A percentile compares a stretch with the other conserved stretches of the same genome.
Evolutionary conservation across 2,329 filamentous ascomycete species (phyloP).

Genomic region (Metarhizium robertsii): DNA sequence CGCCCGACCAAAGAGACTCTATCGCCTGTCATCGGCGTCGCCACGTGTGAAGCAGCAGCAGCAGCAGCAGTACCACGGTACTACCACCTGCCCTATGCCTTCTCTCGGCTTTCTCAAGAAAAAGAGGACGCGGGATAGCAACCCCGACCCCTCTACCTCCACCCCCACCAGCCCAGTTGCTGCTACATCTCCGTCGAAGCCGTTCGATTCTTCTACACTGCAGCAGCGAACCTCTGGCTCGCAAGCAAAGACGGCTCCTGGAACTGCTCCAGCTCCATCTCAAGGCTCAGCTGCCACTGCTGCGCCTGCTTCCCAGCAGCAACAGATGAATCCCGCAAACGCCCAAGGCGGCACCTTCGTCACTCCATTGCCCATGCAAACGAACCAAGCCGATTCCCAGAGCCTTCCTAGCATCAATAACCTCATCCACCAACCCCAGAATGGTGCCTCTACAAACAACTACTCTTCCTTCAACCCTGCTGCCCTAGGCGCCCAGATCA

Average conservation of each 20-base stretch:
- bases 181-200: conserved; percentile 40
- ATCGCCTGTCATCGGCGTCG: conserved; percentile 1
- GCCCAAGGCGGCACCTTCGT: conserved; percentile 16
- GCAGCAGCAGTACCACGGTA: background rate
- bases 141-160: conserved; percentile 57
- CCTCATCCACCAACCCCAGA: conserved; percentile 54
- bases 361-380: conserved; percentile 17
- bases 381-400: conserved; percentile 41
- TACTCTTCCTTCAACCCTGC: conserved; percentile 16
- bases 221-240: conserved; percentile 14
- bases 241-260: conserved; percentile 7
- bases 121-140: conserved; percentile 92
- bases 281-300: conserved; percentile 6
- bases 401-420: conserved; percentile 77
- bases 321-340: conserved; percentile 16
- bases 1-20: conserved; percentile 2
- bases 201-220: conserved; percentile 31
- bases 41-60: conserved; percentile 6
- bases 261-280: conserved; percentile 7
- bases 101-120: conserved; percentile 95
- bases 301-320: conserved; percentile 10
- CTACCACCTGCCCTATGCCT: conserved; percentile 56
- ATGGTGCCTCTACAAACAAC: conserved; percentile 31
- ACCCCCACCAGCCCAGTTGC: conserved; percentile 58
- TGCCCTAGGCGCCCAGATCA: conserved; percentile 15